Conservation (phyloP, 2,329 filamentous ascomycete species). For the Fusarium secorum region DNA sequence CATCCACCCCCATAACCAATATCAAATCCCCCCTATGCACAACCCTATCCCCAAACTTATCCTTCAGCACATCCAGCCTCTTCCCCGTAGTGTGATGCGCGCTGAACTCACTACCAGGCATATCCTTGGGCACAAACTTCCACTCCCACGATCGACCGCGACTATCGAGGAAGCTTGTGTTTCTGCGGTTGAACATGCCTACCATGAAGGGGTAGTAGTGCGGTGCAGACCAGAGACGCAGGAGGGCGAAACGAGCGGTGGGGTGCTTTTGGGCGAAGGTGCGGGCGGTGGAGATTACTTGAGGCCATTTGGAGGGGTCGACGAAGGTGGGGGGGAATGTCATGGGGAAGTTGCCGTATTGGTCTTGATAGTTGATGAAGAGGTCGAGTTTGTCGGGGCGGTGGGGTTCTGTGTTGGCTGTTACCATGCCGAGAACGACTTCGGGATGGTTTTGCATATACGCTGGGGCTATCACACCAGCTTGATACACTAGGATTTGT, state of each 20-base stretch:
- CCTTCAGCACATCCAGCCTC: slow-evolving; percentile 26
- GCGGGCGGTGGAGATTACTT: slow-evolving; percentile 28
- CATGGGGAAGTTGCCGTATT: slow-evolving; percentile 15
- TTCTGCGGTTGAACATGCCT: slow-evolving; percentile 22
- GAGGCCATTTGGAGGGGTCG: slow-evolving; percentile 33
- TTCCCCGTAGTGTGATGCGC: slow-evolving; percentile 12
- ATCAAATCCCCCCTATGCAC: slow-evolving; percentile 37
- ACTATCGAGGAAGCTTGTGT: slow-evolving; percentile 40
- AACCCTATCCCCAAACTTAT: slow-evolving; percentile 29
- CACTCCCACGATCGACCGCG: slow-evolving; percentile 39
- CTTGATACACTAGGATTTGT: slow-evolving; percentile 37
- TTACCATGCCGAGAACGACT: slow-evolving; percentile 33
- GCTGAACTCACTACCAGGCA: slow-evolving; percentile 40
- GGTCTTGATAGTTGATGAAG: slow-evolving; percentile 43
- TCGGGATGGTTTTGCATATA: slow-evolving; percentile 31
- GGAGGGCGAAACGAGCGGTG: slow-evolving; percentile 38
- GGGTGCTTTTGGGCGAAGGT: slow-evolving; percentile 18
- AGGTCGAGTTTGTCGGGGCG: slow-evolving; percentile 40
- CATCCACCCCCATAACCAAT: slow-evolving; percentile 40
- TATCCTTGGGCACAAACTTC: slow-evolving; percentile 43
- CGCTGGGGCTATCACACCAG: slow-evolving; percentile 37
- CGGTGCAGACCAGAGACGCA: slow-evolving; percentile 41
- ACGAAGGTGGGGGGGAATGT: slow-evolving; percentile 16
- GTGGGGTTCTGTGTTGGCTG: slow-evolving; percentile 37
- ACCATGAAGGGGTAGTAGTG: slow-evolving; percentile 45